Percentiles rank a stretch among this genome's conserved stretches.
phyloP scores from a whole-genome alignment of 805 yeast species.

The Wickerhamomyces kurtzmanii region DNA sequence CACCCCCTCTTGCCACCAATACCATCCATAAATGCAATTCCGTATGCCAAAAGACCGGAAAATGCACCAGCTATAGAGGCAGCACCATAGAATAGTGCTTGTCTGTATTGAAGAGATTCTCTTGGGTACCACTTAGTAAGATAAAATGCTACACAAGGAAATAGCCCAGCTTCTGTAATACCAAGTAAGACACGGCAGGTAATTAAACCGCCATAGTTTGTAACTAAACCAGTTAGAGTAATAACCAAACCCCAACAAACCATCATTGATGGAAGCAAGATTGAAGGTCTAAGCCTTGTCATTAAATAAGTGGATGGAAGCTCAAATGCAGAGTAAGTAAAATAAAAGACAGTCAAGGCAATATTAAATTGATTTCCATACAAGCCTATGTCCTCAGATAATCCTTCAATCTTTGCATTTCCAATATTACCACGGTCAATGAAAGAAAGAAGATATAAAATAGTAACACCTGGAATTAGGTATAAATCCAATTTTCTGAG shows the following conservation, averaged over 20 bases:
- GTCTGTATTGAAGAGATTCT: conserved; percentile 30
- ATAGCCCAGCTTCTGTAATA: conserved; percentile 35
- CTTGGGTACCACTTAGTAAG: conserved; percentile 32
- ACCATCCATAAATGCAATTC: conserved; percentile 26
- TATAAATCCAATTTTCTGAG: conserved; percentile 28
- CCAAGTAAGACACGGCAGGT: conserved; percentile 36
- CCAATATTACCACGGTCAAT: conserved; percentile 48
- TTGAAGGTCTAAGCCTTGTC: conserved; percentile 21
- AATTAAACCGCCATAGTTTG: conserved; percentile 26
- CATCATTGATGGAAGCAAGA: conserved; percentile 15
- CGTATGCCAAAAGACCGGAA: conserved; percentile 36
- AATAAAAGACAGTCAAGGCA: conserved; percentile 33
- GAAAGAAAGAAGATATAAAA: conserved; percentile 31
- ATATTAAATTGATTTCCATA: conserved; percentile 25
- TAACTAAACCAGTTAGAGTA: conserved; percentile 27
- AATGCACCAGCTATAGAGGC: conserved; percentile 39
- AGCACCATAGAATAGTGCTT: conserved; percentile 32
- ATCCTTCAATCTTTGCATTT: conserved; percentile 43
- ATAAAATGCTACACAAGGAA: conserved; percentile 32
- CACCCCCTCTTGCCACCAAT: conserved; percentile 22
- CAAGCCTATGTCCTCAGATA: conserved; percentile 25
- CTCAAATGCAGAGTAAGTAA: conserved; percentile 27
- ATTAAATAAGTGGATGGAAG: conserved; percentile 25
- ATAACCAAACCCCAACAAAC: conserved; percentile 23
- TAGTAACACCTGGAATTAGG: conserved; percentile 28